Percentiles rank a stretch among this genome's conserved stretches.
phyloP scores from a whole-genome alignment of 2,329 filamentous ascomycete genomes.

The Hypoxylon sp. region DNA sequence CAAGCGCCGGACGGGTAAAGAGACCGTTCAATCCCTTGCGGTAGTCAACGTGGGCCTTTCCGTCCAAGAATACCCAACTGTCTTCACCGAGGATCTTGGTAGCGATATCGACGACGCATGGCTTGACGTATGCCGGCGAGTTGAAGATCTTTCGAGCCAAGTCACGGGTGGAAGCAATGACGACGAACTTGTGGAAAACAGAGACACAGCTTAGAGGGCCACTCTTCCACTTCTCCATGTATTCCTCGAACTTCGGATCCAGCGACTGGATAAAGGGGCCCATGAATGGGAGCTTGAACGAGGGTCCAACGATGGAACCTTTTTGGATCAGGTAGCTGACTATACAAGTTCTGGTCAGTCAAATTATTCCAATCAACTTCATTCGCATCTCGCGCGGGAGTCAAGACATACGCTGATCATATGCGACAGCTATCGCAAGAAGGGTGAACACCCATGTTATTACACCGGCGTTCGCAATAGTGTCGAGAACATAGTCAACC shows the following conservation, averaged over 20 bases:
- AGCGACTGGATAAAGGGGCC: constrained; percentile 95
- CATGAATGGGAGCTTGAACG: constrained; percentile 84
- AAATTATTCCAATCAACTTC: constrained; percentile 17
- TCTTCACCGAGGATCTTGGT: constrained; percentile 90
- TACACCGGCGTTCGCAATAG: constrained; percentile 64
- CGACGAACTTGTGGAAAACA: constrained; percentile 99
- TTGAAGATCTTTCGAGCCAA: constrained; percentile 98
- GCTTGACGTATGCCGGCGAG: constrained; percentile 89
- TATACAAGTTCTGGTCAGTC: constrained; percentile 49
- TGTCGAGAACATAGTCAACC: constrained; percentile 63
- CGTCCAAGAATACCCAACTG: constrained; percentile 98
- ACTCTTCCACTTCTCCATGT: constrained; percentile 91
- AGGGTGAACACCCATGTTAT: constrained; percentile 74
- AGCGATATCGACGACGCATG: constrained; percentile 93
- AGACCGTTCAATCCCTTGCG: constrained; percentile 95
- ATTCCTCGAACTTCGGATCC: constrained; percentile 89
- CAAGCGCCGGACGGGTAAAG: constrained; percentile 90
- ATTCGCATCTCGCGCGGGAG: background rate
- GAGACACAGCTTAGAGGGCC: constrained; percentile 95
- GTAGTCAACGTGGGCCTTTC: constrained; percentile 94
- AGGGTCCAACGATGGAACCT: constrained; percentile 77
- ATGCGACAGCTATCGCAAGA: constrained; percentile 75
- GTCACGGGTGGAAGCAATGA: constrained; percentile 93
- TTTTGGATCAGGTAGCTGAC: constrained; percentile 80
- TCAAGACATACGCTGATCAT: constrained; percentile 82